Evolutionary conservation across 345 rosid species (phyloP), one percentile per base, ranked within the genome.

Genomic region (Aquilaria malaccensis): DNA sequence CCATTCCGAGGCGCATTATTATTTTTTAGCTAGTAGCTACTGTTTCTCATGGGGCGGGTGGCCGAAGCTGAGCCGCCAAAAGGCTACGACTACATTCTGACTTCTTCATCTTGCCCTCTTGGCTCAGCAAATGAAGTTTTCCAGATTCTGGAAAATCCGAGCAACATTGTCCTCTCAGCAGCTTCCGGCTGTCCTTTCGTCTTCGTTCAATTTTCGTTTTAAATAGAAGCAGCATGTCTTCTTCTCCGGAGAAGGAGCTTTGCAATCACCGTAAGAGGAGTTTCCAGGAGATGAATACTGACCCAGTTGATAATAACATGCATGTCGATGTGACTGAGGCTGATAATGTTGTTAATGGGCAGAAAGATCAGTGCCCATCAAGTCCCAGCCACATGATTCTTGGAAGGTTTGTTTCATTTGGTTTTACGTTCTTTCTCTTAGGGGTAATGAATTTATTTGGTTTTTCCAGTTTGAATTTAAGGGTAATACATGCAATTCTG

Each of bases 261-360:
- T 22, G 22, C 22, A 22, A 22, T 30, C 67, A 67, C 47, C 78
- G 64, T 31, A 83, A 83, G 74, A 71, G 94, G 33, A 81, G 76
- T 61, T 74, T 80, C 59, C 65, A 52, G 37, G 80, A 77, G 30
- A 76, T 81, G 69, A 70, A 57, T 68, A 62, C 61, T 30, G 70
- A 67, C 49, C 59, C 68, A 52, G 52, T 67, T 53, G 62, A 65
- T 51, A 37, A 9, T 37, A 64, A 47, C 30, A 51, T 57, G 66
- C 60, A 22, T 22, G 22, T 22, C 22, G 22, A 50, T 65, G 30
- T 31, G 12, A 45, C 13, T 13, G 60, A 6, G n/a, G n/a, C 11
- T 59, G 67, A 62, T 37, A 33, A 50, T 55, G 43, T 9, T 37
- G 43, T 37, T 37, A 9, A 37, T 37, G 7, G 7, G 43, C 43